Evolutionary conservation across 352 stramenopile genomes (phyloP), one percentile per base, ranked within the genome.

Genomic region (Phytopythium montanum): DNA sequence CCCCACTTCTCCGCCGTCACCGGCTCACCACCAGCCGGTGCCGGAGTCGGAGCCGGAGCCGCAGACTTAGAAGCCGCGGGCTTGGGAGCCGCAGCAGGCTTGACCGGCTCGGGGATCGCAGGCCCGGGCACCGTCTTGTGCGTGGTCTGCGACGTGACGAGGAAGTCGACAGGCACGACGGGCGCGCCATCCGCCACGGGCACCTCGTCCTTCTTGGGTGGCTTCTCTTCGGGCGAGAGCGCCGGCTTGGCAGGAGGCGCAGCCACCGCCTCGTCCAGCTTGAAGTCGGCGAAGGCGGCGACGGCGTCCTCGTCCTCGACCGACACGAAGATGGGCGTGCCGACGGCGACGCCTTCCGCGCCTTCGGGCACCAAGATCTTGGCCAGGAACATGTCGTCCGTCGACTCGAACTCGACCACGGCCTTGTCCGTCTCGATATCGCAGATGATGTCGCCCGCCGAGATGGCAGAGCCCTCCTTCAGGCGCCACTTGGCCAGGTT

Each of bases 401-500:
- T 96, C 12, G 94, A 90, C 75, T 99, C 97, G 70, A 97, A 99
- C 75, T 99, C 97, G 49, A 99, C 97, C n/a, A 97, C 96, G 14
- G 97, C 97, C 84, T 99, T 99, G 83, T 99, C 97, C 2, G 97
- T 99, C 76, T 99, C 97, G 59, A 99, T 97, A 64, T 98, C 85
- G 72, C 93, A 98, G 58, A 99, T 88, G 34, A 98, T 92, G 70
- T 98, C 94, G 28, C 96, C 96, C 0, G 96, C 89, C 25, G 64
- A 73, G 72, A 99, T 98, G 29, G 75, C 76, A 39, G 98, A 89
- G 31, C 96, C 97, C 61, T 98, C 92, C 72, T 97, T 95, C 57
- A 85, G 59, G 67, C 92, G 94, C 96, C 97, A 99, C 73, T 95
- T 94, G 44, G 95, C 86, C 54, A 99, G 91, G 64, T 91, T 98